These are phyloP conservation scores for Zoysia japonica DNA, from an alignment of 176 grass and related monocot genomes.

Conservation along the genomic window DNA sequence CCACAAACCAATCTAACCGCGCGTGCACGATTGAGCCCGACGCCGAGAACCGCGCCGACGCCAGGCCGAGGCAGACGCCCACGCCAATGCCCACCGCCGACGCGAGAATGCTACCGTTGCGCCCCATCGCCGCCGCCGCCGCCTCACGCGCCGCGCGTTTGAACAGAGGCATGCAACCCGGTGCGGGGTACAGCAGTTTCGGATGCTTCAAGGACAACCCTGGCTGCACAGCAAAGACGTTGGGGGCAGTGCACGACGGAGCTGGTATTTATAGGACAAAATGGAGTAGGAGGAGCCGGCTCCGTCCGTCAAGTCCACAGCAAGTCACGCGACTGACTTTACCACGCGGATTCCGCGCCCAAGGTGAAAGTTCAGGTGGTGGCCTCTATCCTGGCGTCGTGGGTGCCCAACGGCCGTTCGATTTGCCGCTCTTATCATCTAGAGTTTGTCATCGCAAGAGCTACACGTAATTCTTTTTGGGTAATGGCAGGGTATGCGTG, in stretches of 20 bases:
- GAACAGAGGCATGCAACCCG: conserved; percentile 25
- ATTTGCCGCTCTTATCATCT: neutral
- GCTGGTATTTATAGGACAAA: conserved; percentile 12
- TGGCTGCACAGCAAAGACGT: neutral
- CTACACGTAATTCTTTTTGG: neutral
- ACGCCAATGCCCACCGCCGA: conserved; percentile 33
- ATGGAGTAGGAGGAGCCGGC: neutral
- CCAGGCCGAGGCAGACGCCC: conserved; percentile 40
- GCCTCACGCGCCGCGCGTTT: conserved; percentile 20
- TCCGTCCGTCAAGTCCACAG: conserved; percentile 24
- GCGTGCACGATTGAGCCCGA: neutral
- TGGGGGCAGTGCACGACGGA: neutral
- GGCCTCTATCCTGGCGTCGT: no score
- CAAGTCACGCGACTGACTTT: neutral
- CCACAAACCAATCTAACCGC: neutral
- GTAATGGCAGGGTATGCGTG: no score
- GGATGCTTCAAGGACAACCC: neutral
- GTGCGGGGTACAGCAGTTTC: neutral
- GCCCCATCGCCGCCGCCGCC: conserved; percentile 30
- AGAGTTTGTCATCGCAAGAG: neutral
- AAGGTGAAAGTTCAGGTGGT: neutral
- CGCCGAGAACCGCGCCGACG: conserved; percentile 10
- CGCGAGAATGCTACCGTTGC: neutral
- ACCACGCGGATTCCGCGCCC: neutral
- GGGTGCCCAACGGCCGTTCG: no score